These are phyloP conservation scores for Xylariaceae sp. DNA, from an alignment of 2,329 filamentous ascomycete species.

Conservation along the genomic window DNA sequence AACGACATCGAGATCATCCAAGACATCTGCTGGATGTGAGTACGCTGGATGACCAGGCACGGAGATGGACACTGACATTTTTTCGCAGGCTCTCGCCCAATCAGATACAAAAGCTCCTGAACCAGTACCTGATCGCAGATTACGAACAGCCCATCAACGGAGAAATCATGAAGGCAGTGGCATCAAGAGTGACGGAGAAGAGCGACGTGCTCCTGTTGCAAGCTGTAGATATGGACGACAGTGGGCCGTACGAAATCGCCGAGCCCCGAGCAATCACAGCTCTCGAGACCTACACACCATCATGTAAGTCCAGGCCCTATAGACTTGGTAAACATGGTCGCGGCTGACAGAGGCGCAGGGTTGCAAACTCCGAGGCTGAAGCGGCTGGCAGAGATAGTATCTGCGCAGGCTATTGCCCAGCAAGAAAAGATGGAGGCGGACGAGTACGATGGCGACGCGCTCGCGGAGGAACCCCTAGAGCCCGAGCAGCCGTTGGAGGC, in stretches of 20 bases:
- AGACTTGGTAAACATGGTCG: neutral
- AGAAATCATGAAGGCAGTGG: conserved; percentile 99
- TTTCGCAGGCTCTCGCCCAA: conserved; percentile 78
- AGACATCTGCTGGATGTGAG: conserved; percentile 99
- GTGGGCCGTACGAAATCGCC: conserved; percentile 95
- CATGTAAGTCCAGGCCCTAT: conserved; percentile 63
- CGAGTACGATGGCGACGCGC: conserved; percentile 36
- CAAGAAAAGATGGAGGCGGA: conserved; percentile 66
- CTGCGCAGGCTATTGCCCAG: conserved; percentile 90
- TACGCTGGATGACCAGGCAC: conserved; percentile 19
- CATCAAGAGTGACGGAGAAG: conserved; percentile 95
- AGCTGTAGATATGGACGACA: conserved; percentile 98
- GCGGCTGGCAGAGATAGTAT: conserved; percentile 95
- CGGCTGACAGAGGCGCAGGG: conserved; percentile 44
- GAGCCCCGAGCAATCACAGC: conserved; percentile 94
- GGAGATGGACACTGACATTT: conserved; percentile 9
- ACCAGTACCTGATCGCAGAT: conserved; percentile 96
- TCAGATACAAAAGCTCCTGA: conserved; percentile 97
- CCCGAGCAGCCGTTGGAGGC: too few relatives aligned
- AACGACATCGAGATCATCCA: conserved; percentile 99
- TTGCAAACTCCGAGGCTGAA: conserved; percentile 93
- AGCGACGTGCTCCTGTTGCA: conserved; percentile 89
- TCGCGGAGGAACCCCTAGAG: conserved; percentile 38
- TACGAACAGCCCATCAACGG: conserved; percentile 99
- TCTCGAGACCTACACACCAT: conserved; percentile 94